phyloP scores from a whole-genome alignment of 1,139 yeast genomes.

The Geotrichum carabidarum region DNA sequence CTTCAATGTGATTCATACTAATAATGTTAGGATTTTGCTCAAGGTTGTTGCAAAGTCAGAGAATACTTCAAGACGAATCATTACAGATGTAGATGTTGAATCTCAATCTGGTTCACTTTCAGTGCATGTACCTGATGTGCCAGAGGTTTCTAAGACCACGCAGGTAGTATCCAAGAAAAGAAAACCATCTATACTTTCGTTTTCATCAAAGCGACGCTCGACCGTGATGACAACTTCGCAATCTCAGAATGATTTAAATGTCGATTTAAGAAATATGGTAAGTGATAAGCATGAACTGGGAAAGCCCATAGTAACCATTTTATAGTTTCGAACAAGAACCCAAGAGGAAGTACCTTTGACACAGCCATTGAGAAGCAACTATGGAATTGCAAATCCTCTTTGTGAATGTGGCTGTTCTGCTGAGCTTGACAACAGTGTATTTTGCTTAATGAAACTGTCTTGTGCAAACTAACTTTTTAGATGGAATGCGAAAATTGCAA shows the following conservation, averaged over 20 bases:
- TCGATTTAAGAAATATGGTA: constrained; percentile 15
- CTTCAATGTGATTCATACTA: neutral
- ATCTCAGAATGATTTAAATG: neutral
- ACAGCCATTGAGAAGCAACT: constrained; percentile 5
- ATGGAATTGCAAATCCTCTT: neutral
- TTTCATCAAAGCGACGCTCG: neutral
- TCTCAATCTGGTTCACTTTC: too few relatives aligned
- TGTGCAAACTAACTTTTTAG: neutral
- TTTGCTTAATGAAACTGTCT: neutral
- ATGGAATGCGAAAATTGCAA: constrained; percentile 16
- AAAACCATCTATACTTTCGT: neutral
- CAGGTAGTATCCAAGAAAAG: neutral
- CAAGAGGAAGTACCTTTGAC: constrained; percentile 13
- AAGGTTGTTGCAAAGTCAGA: neutral
- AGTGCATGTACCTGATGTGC: too few relatives aligned
- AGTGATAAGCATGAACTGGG: neutral
- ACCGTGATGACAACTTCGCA: neutral
- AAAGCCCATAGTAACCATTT: neutral
- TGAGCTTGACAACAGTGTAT: constrained; percentile 3
- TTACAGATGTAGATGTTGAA: too few relatives aligned
- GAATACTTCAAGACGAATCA: too few relatives aligned
- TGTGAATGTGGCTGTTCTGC: constrained; percentile 9
- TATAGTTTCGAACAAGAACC: constrained; percentile 11
- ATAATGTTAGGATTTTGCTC: constrained; percentile 5
- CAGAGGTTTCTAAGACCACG: too few relatives aligned